phyloP scores from a whole-genome alignment of 2,329 filamentous ascomycete species.

The Cercospora canescens region DNA sequence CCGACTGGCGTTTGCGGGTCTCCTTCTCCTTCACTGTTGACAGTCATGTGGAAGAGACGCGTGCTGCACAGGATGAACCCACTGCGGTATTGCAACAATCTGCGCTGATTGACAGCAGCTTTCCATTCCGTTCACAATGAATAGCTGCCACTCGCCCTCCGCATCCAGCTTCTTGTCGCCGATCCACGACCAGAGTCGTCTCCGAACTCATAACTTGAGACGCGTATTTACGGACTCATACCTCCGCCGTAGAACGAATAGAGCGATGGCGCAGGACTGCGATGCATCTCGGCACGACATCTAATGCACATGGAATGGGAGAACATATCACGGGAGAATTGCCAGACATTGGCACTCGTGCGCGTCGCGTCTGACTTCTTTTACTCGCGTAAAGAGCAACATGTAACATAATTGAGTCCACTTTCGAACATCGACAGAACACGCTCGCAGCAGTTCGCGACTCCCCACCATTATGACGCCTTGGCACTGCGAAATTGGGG shows the following conservation, averaged over 20 bases:
- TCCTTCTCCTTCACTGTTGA: neutral
- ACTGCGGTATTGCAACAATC: too few relatives aligned
- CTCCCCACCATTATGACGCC: neutral
- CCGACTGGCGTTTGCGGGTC: neutral
- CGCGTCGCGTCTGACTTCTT: too few relatives aligned
- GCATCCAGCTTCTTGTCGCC: neutral
- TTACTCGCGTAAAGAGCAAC: neutral
- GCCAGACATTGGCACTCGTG: neutral
- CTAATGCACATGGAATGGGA: too few relatives aligned
- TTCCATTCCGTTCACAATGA: too few relatives aligned
- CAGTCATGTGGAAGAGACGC: neutral
- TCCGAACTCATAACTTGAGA: neutral
- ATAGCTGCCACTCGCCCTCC: neutral
- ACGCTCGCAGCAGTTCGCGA: neutral
- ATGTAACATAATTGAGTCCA: neutral
- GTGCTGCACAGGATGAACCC: neutral
- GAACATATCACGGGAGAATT: neutral
- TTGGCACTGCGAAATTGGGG: neutral
- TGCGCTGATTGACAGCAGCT: too few relatives aligned
- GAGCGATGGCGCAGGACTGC: too few relatives aligned
- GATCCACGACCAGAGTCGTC: neutral
- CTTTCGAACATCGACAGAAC: neutral
- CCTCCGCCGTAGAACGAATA: too few relatives aligned
- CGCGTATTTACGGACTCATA: too few relatives aligned
- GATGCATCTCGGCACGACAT: neutral